Evolutionary conservation across 345 rosid species (phyloP).

Genomic region (Pistacia atlantica): DNA sequence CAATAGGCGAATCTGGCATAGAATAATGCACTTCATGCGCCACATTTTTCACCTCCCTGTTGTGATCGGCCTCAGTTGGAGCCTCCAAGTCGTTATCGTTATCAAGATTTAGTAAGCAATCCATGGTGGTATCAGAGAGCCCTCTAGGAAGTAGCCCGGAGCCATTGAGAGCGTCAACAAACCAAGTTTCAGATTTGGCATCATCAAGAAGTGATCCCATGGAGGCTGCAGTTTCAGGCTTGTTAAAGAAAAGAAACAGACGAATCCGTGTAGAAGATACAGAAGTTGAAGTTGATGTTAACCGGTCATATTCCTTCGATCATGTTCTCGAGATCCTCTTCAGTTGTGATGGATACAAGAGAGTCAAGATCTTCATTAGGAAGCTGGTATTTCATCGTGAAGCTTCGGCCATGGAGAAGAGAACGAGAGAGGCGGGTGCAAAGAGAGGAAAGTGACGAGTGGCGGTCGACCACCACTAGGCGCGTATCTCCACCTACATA

Average conservation of each 20-base stretch:
- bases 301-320: conserved; percentile 79
- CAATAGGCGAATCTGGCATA: conserved; percentile 60
- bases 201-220: conserved; percentile 72
- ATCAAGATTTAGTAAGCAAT: conserved; percentile 57
- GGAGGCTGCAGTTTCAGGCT: conserved; percentile 71
- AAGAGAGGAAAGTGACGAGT: conserved; percentile 53
- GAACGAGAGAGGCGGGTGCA: conserved; percentile 60
- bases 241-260: conserved; percentile 64
- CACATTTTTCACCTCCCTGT: conserved; percentile 30
- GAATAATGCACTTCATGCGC: conserved; percentile 51
- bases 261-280: conserved; percentile 54
- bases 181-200: conserved; percentile 80
- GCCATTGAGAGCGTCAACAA: conserved; percentile 79
- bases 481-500: conserved; percentile 81
- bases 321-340: conserved; percentile 88
- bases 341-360: conserved; percentile 69
- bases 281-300: conserved; percentile 35
- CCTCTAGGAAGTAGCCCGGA: conserved; percentile 65
- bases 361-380: conserved; percentile 89
- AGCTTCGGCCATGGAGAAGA: conserved; percentile 65
- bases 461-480: conserved; percentile 63
- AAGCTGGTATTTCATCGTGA: conserved; percentile 82
- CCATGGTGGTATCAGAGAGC: conserved; percentile 58
- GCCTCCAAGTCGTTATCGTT: conserved; percentile 33
- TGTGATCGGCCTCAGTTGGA: conserved; percentile 25